Conservation (phyloP, 306 rosid species). For the Cicer chorassanicum region DNA sequence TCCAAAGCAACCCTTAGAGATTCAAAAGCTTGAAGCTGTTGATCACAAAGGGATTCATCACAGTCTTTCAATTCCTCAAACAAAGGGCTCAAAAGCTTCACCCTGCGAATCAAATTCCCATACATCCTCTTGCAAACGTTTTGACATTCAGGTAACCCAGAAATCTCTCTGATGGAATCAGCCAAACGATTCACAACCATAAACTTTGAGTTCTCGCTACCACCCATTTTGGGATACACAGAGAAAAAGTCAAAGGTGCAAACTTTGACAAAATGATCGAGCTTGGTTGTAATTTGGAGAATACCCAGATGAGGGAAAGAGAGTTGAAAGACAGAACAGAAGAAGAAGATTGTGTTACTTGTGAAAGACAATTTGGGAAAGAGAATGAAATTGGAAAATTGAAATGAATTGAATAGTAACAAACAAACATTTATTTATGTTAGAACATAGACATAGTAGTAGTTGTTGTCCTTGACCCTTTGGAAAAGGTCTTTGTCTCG, state of each 20-base stretch:
- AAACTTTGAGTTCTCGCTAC: constrained; percentile 48
- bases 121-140: constrained; percentile 70
- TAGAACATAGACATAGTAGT: background rate
- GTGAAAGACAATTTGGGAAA: constrained; percentile 15
- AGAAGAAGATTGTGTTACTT: constrained; percentile 29
- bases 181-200: constrained; percentile 58
- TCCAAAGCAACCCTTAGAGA: constrained; percentile 69
- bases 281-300: constrained; percentile 22
- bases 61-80: constrained; percentile 88
- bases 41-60: constrained; percentile 58
- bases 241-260: constrained; percentile 42
- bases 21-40: constrained; percentile 62
- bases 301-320: constrained; percentile 49
- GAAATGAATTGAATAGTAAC: constrained; percentile 19
- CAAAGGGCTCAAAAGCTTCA: constrained; percentile 83
- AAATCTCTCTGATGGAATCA: constrained; percentile 66
- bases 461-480: constrained; percentile 24
- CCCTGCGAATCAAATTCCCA: constrained; percentile 80
- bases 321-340: constrained; percentile 24
- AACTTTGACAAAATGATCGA: constrained; percentile 39
- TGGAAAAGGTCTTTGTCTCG: constrained; percentile 24
- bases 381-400: constrained; percentile 5
- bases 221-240: constrained; percentile 55
- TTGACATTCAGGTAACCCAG: constrained; percentile 71
- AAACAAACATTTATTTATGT: background rate